Percentiles rank a stretch among this genome's conserved stretches.
Evolutionary conservation across 306 rosid genomes (phyloP).

Genomic region (Geum urbanum): DNA sequence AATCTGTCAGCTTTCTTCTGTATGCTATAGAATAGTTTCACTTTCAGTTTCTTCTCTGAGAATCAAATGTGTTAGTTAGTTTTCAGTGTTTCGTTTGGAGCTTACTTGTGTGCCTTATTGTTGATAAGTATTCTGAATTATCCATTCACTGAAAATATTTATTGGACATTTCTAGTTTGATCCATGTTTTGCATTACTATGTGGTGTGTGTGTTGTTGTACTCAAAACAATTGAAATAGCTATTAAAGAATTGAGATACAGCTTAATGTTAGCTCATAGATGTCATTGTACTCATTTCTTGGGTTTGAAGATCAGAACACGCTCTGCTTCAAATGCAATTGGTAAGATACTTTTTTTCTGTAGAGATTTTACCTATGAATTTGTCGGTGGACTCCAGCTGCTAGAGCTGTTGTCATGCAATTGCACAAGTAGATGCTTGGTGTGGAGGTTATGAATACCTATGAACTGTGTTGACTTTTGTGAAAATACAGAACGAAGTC

Average conservation of each 20-base stretch:
- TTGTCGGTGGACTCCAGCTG: neutral
- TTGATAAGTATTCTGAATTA: neutral
- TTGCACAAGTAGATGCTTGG: neutral
- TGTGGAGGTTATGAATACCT: neutral
- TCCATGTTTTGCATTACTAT: neutral
- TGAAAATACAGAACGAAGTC: neutral
- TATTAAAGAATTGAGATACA: neutral
- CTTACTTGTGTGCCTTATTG: neutral
- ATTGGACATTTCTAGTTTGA: neutral
- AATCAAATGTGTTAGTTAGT: neutral
- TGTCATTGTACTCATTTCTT: neutral
- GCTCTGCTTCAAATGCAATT: neutral
- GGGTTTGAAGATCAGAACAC: too few species aligned
- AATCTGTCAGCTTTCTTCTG: conserved; percentile 4
- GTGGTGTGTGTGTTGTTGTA: neutral
- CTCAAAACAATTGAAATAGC: neutral
- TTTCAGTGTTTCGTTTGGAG: conserved; percentile 14
- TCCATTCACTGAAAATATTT: neutral
- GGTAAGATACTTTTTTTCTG: neutral
- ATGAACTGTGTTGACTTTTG: neutral
- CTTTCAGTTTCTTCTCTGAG: neutral
- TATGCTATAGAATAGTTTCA: neutral
- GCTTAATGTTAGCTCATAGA: neutral
- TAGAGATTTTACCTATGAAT: neutral
- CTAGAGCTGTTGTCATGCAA: neutral